Base-by-base conservation (phyloP, 108 stramenopile species). In the Hondaea fermentalgiana region DNA sequence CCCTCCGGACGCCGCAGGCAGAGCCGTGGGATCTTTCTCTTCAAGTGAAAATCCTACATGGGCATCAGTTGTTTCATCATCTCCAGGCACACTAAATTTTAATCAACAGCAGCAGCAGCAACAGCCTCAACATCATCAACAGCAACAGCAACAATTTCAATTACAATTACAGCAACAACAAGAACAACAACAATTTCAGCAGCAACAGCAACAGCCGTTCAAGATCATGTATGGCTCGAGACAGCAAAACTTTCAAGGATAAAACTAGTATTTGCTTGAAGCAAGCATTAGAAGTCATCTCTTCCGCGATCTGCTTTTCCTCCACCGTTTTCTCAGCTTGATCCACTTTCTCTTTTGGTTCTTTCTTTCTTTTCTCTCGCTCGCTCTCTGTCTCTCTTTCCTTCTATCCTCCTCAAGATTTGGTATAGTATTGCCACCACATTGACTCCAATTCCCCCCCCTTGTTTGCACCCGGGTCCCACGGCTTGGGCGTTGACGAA, bases 401-500 rank as follows among this genome's bases (percentile, higher is more conserved):
- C 19, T 19, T 23, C 21, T 59, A 23, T n/a, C 3, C n/a, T 19
- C 60, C 60, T 72, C 35, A 35, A 35, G 23, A 5, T 44, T 72
- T 16, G 29, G 29, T 21, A 72, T 44, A 88, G n/a, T 45, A 14
- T 8, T 25, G 28, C 91, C 91, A 92, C 91, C 91, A 92, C 5
- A 58, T 42, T 59, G 89, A 51, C 35, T 92, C 91, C 42, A 92
- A 88, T 47, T 91, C 91, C 10, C 91, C 90, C 43, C 89, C 90
- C 58, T 60, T 90, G 21, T 72, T 90, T 35, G 72, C 60, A 28
- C 60, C 59, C 55, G 55, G 60, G n/a, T 95, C 94, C 96, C 96
- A 97, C n/a, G 96, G 96, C 88, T 97, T 97, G 5, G 95, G 95
- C 49, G 92, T 91, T 47, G 91, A 94, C 58, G 92, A 94, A 83